Percentiles rank a stretch among this genome's conserved stretches.
Conservation (phyloP, 2,329 filamentous ascomycete genomes). For the Exserohilum rostratum region DNA sequence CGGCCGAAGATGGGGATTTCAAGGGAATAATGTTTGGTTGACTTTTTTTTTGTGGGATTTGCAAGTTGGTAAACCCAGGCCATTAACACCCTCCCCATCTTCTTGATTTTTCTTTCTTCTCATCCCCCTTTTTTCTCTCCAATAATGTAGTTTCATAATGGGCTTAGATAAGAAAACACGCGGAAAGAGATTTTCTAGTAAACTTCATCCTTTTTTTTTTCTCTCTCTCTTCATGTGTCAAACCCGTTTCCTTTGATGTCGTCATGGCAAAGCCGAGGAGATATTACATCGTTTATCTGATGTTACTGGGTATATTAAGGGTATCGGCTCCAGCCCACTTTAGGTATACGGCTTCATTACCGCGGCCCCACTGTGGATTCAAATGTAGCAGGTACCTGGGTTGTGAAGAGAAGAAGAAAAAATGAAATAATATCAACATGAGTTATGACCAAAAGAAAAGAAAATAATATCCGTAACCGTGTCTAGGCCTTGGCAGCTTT, state of each 20-base stretch:
- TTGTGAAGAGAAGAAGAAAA: neutral
- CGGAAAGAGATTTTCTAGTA: neutral
- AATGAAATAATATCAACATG: neutral
- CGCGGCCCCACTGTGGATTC: too few species aligned
- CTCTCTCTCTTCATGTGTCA: neutral
- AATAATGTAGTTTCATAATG: constrained; percentile 14
- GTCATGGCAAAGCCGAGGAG: too few species aligned
- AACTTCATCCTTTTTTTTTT: neutral
- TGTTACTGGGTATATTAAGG: too few species aligned
- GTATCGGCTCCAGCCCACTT: neutral
- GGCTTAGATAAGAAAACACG: neutral
- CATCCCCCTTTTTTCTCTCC: neutral
- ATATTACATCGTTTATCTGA: too few species aligned
- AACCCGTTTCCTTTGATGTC: neutral
- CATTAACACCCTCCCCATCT: neutral
- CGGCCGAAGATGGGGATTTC: neutral
- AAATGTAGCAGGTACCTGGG: too few species aligned
- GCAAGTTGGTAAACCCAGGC: too few species aligned
- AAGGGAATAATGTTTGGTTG: neutral
- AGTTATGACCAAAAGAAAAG: neutral
- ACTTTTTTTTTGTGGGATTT: constrained; percentile 9
- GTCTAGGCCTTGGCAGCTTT: constrained; percentile 9
- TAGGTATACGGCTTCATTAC: neutral
- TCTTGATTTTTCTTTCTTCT: neutral
- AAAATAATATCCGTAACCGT: neutral